Evolutionary conservation across 352 stramenopile species (phyloP).

Genomic region (Globisporangium viniferum): DNA sequence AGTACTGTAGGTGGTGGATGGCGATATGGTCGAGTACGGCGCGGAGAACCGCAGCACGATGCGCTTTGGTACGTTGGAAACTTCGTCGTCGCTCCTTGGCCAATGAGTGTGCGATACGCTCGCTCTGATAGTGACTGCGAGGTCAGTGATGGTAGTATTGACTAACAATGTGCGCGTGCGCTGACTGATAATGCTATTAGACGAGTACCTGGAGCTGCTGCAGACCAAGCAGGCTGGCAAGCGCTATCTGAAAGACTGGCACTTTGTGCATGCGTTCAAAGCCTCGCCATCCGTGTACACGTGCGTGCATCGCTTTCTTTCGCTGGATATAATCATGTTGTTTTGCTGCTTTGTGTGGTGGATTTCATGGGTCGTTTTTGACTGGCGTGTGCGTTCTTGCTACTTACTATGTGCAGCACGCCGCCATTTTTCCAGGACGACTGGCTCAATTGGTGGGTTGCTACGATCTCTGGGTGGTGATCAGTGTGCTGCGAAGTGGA

Average conservation of each 20-base stretch:
- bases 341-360: background rate
- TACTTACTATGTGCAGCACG: slow-evolving; percentile 37
- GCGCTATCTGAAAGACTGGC: slow-evolving; percentile 86
- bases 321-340: background rate
- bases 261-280: slow-evolving; percentile 68
- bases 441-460: slow-evolving; percentile 88
- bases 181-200: slow-evolving; percentile 18
- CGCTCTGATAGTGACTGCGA: background rate
- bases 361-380: slow-evolving; percentile 26
- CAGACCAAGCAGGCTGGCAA: slow-evolving; percentile 41
- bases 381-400: slow-evolving; percentile 13
- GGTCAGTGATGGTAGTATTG: background rate
- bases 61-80: slow-evolving; percentile 40
- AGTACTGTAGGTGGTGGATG: slow-evolving; percentile 50
- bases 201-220: slow-evolving; percentile 61
- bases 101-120: background rate
- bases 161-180: background rate
- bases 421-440: slow-evolving; percentile 88
- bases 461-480: background rate
- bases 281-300: slow-evolving; percentile 46
- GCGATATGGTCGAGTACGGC: slow-evolving; percentile 56
- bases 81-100: background rate
- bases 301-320: slow-evolving; percentile 19
- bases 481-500: background rate
- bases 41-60: slow-evolving; percentile 53